Conservation (phyloP, 1,139 yeast species). For the Saccharomyces hybrid region DNA sequence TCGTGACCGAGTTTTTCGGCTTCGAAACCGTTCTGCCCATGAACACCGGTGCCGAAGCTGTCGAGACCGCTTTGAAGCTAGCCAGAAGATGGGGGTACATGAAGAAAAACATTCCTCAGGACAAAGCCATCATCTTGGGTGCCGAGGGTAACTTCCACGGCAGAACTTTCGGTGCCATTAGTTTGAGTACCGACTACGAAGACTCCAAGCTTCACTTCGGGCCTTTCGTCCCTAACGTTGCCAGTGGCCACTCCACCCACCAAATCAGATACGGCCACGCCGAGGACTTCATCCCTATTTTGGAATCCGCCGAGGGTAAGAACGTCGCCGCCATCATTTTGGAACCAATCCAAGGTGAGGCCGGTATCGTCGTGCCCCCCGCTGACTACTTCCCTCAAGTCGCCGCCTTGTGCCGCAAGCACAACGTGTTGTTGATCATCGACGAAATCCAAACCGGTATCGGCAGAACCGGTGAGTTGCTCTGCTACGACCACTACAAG, state of each 20-base stretch:
- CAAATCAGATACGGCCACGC: constrained; percentile 68
- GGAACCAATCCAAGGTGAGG: constrained; percentile 98
- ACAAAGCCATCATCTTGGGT: constrained; percentile 80
- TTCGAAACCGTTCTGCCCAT: constrained; percentile 93
- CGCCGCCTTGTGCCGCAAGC: constrained; percentile 64
- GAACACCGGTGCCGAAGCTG: constrained; percentile 99
- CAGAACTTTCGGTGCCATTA: constrained; percentile 87
- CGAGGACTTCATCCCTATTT: constrained; percentile 80
- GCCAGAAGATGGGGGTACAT: constrained; percentile 97
- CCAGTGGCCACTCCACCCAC: constrained; percentile 59
- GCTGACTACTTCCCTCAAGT: constrained; percentile 69
- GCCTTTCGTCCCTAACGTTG: constrained; percentile 78
- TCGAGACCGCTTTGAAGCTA: constrained; percentile 85
- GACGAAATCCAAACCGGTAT: constrained; percentile 98
- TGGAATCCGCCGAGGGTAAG: constrained; percentile 68
- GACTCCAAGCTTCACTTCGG: constrained; percentile 88
- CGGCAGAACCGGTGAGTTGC: constrained; percentile 92
- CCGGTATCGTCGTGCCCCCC: constrained; percentile 95
- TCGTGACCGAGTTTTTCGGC: constrained; percentile 77
- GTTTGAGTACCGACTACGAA: constrained; percentile 85
- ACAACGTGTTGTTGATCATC: constrained; percentile 82
- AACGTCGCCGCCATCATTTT: constrained; percentile 83
- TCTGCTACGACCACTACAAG: constrained; percentile 80
- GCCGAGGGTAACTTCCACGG: constrained; percentile 93
- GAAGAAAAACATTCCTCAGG: constrained; percentile 73